Base-by-base conservation (phyloP, 768 basidiomycete species). In the Tricholoma matsutake region DNA sequence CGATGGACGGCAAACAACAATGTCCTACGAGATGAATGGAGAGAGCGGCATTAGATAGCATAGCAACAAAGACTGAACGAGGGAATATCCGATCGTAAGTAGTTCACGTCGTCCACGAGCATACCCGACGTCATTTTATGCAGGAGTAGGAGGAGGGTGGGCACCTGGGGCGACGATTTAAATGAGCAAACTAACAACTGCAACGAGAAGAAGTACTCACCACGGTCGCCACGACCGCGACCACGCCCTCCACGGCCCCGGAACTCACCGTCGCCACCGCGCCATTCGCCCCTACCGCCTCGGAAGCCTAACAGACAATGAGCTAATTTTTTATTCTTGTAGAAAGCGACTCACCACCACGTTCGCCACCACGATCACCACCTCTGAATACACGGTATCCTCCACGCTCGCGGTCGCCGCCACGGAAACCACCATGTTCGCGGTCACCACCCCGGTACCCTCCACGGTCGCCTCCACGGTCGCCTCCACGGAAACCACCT, bases 271-370 rank as follows among this genome's bases (percentile, higher is more conserved):
- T 80, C 80, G 9, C 75, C 80, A 7, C 75, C 77, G 45, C 83
- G 78, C 77, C 80, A 82, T 52, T 83, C 84, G 29, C 82, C 79
- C 58, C 78, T 68, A 20, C 76, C 70, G 49, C 75, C 74, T 64
- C 76, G 69, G 66, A 69, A 77, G 35, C 73, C 76, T 74, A 52
- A 28, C 49, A 39, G n/a, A 20, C 8, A 45, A 31, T 34, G 10
- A 22, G n/a, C 34, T 52, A n/a, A 25, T 25, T 25, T 25, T 25
- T n/a, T n/a, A n/a, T n/a, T 45, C 16, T 51, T 28, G 6, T 14
- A 18, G 51, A 18, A 37, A 49, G 14, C 43, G 39, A 51, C 61
- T 74, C 68, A 52, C 78, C 72, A 29, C 78, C 76, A 63, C 80
- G 75, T 11, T 73, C 71, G 49, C 70, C 70, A 28, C 71, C 71